Base-by-base conservation (phyloP, 140 eudicot species). In the Bidens hawaiensis region DNA sequence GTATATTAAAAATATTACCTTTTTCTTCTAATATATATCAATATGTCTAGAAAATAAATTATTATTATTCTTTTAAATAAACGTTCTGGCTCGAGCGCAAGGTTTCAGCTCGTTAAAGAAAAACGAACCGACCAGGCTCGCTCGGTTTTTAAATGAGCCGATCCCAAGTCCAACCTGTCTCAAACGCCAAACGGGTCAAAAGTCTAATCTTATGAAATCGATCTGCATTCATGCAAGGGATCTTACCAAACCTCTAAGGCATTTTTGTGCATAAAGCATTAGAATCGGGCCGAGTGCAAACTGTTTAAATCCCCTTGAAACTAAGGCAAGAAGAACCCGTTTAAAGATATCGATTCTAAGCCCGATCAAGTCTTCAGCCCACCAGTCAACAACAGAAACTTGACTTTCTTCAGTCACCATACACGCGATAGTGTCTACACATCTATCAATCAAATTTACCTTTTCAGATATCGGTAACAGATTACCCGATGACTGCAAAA, bases 211-310 rank as follows among this genome's bases (percentile, higher is more conserved):
- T n/a, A n/a, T n/a, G n/a, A n/a, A n/a, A n/a, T n/a, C n/a, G n/a
- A n/a, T n/a, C n/a, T n/a, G 10, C 59, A 25, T 36, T 0, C 6
- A 22, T 31, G 23, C 70, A 61, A 27, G 68, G 69, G 65, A 71
- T 71, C 99, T 87, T 81, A 91, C 99, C 96, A 87, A 82, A 82
- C 99, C 96, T 54, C 94, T 84, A 62, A 93, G 88, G 60, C 94
- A 82, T 68, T 93, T 88, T 71, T 88, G 99, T 5, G 90, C 90
- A 15, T 93, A 93, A 19, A 88, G 86, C 99, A 88, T 93, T 68
- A 93, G 82, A 34, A 93, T 71, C 2, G 99, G 99, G 23, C 86
- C 96, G 36, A 93, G 90, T 31, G 96, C 94, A 60, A 65, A 88
- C 28, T 88, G 96, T 65, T 93, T 83, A 40, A 88, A 83, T 27